A percentile compares a stretch with the other conserved stretches of the same genome.
These are phyloP conservation scores for Solanum bulbocastanum DNA, from an alignment of 257 asterid species.

Conservation along the genomic window DNA sequence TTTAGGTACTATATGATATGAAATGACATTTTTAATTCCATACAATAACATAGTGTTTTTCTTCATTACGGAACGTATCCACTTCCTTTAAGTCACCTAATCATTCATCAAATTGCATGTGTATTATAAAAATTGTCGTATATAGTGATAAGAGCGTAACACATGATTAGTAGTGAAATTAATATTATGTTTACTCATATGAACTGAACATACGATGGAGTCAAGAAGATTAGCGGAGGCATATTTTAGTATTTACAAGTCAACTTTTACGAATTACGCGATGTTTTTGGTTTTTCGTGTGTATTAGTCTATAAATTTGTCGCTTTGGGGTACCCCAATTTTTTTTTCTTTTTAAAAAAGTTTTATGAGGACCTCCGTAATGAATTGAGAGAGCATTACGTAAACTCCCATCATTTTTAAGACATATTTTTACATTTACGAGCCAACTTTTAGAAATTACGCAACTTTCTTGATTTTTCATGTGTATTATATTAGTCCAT, in stretches of 20 bases:
- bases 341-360: too few relatives aligned
- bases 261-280: rapidly evolving
- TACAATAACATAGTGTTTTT: background rate
- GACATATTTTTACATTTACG: too few relatives aligned
- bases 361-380: too few relatives aligned
- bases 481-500: too few relatives aligned
- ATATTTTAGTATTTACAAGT: background rate
- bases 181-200: background rate
- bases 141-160: background rate
- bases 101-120: background rate
- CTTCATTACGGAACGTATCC: background rate
- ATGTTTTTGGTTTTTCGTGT: rapidly evolving
- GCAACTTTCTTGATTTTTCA: too few relatives aligned
- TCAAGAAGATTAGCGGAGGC: background rate
- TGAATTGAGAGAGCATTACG: too few relatives aligned
- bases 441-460: too few relatives aligned
- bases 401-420: too few relatives aligned
- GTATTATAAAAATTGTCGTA: background rate
- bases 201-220: background rate
- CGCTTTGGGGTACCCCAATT: too few relatives aligned
- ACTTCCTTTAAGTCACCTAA: background rate
- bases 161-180: background rate
- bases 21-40: background rate
- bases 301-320: background rate
- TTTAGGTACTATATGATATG: background rate